Evolutionary conservation across 148 eudicot species (phyloP).

Genomic region (Amaranthus cruentus): DNA sequence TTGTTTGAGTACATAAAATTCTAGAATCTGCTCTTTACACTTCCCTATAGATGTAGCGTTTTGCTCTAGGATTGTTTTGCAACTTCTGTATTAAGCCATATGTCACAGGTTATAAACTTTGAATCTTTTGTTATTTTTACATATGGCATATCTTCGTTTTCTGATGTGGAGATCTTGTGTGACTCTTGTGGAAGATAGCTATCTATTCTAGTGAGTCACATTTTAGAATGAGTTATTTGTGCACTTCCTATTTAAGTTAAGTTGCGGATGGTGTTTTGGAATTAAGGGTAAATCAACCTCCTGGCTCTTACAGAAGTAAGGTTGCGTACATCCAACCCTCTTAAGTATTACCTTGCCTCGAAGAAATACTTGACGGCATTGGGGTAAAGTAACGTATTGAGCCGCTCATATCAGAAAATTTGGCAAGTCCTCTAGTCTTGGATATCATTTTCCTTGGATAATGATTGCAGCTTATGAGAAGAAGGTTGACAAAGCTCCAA

Average conservation of each 20-base stretch:
- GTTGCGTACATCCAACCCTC: too few relatives aligned
- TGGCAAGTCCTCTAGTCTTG: background rate
- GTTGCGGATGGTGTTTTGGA: too few relatives aligned
- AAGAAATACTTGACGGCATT: too few relatives aligned
- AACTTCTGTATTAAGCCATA: background rate
- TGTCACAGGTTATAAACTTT: background rate
- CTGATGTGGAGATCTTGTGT: background rate
- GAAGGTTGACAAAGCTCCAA: background rate
- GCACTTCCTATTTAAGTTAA: background rate
- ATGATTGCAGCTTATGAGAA: constrained; percentile 4
- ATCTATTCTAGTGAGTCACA: background rate
- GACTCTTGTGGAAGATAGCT: background rate
- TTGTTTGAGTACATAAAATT: background rate
- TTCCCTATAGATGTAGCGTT: background rate
- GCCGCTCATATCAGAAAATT: background rate
- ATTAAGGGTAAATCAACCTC: too few relatives aligned
- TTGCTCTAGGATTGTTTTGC: constrained; percentile 4
- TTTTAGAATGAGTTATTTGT: background rate
- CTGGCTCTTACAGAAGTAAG: too few relatives aligned
- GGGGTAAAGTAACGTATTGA: background rate
- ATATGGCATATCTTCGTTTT: background rate
- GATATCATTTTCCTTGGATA: background rate
- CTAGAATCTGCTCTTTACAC: too few relatives aligned
- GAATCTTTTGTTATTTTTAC: background rate
- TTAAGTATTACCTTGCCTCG: too few relatives aligned